Conservation (phyloP, 2,329 filamentous ascomycete genomes). For the Sarocladiaceae sp. region DNA sequence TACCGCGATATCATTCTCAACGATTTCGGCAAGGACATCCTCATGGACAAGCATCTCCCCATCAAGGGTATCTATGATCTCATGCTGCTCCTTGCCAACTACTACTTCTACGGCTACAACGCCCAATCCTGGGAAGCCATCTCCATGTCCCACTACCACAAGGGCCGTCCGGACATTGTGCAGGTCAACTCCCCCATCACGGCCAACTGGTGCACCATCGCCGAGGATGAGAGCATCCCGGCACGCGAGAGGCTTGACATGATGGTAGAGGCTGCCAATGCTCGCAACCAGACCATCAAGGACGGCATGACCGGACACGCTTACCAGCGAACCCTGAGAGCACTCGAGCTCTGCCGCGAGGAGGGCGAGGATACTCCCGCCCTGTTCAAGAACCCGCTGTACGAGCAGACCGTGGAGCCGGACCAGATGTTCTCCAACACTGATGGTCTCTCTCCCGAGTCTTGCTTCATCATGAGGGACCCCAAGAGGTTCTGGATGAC, state of each 20-base stretch:
- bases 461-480: background rate
- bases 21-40: background rate
- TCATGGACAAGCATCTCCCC: background rate
- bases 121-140: slow-evolving; percentile 6
- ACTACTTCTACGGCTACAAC: slow-evolving; percentile 5
- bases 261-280: background rate
- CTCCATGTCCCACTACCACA: slow-evolving; percentile 10
- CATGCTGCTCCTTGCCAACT: background rate
- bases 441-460: background rate
- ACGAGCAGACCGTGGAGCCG: background rate
- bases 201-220: background rate
- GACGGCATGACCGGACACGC: background rate
- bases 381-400: background rate
- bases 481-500: background rate
- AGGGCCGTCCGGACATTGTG: background rate
- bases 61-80: background rate
- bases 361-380: background rate
- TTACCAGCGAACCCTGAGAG: background rate
- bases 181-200: background rate
- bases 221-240: background rate
- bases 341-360: background rate
- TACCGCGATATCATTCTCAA: background rate
- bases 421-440: background rate
- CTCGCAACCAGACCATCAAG: background rate
- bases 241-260: background rate